Evolutionary conservation across 2,329 filamentous ascomycete genomes (phyloP), one percentile per base, ranked within the genome.

Genomic region (Parasarocladium wereldwijsianum): DNA sequence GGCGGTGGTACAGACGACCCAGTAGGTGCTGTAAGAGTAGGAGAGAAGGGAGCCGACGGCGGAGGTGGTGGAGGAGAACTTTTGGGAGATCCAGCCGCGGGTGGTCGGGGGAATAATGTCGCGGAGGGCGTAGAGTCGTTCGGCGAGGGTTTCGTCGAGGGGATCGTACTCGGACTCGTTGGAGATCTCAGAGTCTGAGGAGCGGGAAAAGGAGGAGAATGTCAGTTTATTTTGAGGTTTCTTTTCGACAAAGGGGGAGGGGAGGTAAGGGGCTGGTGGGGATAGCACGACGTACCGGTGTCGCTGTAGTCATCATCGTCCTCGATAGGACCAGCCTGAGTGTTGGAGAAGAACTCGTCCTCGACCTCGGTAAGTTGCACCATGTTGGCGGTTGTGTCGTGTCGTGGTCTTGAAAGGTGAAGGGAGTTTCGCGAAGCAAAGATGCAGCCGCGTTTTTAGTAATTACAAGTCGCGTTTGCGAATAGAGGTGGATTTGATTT

Each of bases 331-430:
- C 70, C 64, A 38, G 74, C 60, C 47, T 79, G 76, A 42, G 66
- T 62, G 54, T 71, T 64, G 60, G 78, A 67, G 66, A 94, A 93
- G 60, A 92, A 82, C 69, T 94, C 86, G 54, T 96, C 87, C 53
- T 92, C 78, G 50, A 96, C 87, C 66, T 96, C 87, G 52, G 84
- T 82, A 52, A 96, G 82, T 60, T 87, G 84, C 57, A 96, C 87
- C 87, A 96, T 94, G 46, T 57, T 76, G 59, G 34, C 40, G 35
- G 39, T 33, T 46, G 41, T 29, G 32, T 29, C 30, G 15, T 14
- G 8, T 8, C 14, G 19, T n/a, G 9, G 13, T 15, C 8, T 4
- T 23, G 20, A 24, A n/a, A 15, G 13, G 17, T n/a, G 26, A 12
- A 19, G 17, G 8, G 19, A 21, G 19, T 21, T 21, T 8, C n/a